phyloP scores from a whole-genome alignment of 805 yeast species.

The Candida incommunis region DNA sequence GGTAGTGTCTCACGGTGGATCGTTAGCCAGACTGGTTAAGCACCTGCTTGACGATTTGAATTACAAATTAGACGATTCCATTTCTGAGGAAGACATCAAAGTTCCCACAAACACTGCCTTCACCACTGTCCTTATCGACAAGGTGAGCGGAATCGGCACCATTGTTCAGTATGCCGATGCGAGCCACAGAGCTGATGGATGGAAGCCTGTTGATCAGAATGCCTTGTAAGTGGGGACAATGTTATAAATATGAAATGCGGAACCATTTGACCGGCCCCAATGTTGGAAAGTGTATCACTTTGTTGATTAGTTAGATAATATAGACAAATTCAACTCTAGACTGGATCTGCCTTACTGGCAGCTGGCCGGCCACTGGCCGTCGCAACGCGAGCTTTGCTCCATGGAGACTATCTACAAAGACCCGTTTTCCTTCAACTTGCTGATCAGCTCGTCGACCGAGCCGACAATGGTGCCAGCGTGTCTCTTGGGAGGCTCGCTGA shows the following conservation, averaged over 20 bases:
- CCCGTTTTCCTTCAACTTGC: slow-evolving; percentile 63
- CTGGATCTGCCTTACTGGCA: too few relatives aligned
- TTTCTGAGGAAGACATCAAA: neutral
- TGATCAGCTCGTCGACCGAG: slow-evolving; percentile 67
- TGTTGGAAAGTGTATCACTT: too few relatives aligned
- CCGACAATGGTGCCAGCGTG: slow-evolving; percentile 69
- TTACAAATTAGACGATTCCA: neutral
- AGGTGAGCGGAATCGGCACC: neutral
- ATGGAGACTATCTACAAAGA: slow-evolving; percentile 37
- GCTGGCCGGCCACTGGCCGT: too few relatives aligned
- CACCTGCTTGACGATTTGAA: neutral
- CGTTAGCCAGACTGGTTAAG: neutral
- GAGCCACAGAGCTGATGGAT: neutral
- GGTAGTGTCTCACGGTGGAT: neutral
- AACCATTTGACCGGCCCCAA: too few relatives aligned
- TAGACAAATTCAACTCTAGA: too few relatives aligned
- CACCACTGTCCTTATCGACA: neutral
- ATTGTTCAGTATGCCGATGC: neutral
- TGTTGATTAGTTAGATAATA: too few relatives aligned
- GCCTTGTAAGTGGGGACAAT: too few relatives aligned
- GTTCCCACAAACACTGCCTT: neutral
- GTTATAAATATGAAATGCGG: too few relatives aligned
- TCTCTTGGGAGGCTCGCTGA: slow-evolving; percentile 78
- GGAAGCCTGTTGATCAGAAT: neutral
- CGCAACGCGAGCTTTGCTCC: too few relatives aligned